phyloP scores from a whole-genome alignment of 2,329 filamentous ascomycete species.

The Fusarium equiseti region DNA sequence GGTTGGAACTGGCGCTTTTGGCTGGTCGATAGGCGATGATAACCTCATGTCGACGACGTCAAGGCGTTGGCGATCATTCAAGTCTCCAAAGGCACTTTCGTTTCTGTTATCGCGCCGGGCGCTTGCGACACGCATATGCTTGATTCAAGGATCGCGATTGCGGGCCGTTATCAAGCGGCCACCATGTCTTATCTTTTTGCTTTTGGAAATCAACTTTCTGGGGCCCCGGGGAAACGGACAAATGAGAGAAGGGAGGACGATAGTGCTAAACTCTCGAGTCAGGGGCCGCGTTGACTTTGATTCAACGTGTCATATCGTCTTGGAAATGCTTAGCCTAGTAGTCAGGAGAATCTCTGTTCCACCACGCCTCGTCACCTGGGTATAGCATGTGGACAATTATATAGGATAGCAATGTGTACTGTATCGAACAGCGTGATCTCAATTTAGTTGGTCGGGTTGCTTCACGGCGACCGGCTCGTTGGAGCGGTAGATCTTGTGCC shows the following conservation, averaged over 20 bases:
- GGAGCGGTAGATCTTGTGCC: constrained; percentile 14
- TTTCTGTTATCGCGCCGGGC: constrained; percentile 14
- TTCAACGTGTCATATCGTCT: constrained; percentile 14
- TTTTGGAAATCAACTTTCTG: constrained; percentile 19
- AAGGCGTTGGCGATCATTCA: constrained; percentile 31
- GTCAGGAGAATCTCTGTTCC: constrained; percentile 7
- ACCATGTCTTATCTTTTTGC: constrained; percentile 32
- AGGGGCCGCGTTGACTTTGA: constrained; percentile 10
- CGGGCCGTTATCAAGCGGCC: constrained; percentile 22
- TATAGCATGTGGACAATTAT: constrained; percentile 34
- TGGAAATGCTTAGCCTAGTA: constrained; percentile 14
- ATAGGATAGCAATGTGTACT: constrained; percentile 19
- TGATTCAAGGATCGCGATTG: constrained; percentile 20
- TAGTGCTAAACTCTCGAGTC: constrained; percentile 23
- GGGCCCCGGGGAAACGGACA: constrained; percentile 28
- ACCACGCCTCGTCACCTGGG: constrained; percentile 21
- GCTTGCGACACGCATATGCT: constrained; percentile 13
- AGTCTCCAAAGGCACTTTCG: constrained; percentile 2
- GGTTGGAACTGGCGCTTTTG: constrained; percentile 33
- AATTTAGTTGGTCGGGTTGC: constrained; percentile 3
- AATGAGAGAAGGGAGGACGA: constrained; percentile 21
- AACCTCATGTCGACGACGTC: constrained; percentile 33
- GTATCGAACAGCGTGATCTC: constrained; percentile 36
- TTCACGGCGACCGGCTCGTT: constrained; percentile 16
- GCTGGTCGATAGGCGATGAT: constrained; percentile 32